Percentiles rank a stretch among this genome's conserved stretches.
These are phyloP conservation scores for Clarkia xantiana DNA, from an alignment of 345 rosid genomes.

Conservation along the genomic window DNA sequence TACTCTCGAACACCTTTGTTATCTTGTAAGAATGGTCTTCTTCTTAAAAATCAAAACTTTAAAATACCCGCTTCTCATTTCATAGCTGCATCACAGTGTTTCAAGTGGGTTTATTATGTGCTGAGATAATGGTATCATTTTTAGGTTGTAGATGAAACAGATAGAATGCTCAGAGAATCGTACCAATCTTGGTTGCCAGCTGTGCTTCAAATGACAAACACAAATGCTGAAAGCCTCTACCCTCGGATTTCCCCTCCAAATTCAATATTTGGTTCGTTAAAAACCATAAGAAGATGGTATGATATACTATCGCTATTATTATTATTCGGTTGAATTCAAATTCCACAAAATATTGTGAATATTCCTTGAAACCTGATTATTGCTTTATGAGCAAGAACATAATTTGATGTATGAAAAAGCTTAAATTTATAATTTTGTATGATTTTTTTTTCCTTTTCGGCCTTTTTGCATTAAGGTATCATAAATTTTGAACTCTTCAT, in stretches of 20 bases:
- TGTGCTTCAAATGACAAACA: slow-evolving; percentile 49
- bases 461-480: not conserved
- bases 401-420: too few relatives aligned
- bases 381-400: too few relatives aligned
- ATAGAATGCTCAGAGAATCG: slow-evolving; percentile 81
- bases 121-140: slow-evolving; percentile 5
- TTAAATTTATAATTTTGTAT: too few relatives aligned
- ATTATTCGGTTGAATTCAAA: too few relatives aligned
- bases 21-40: slow-evolving; percentile 48
- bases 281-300: slow-evolving; percentile 71
- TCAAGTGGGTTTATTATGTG: not conserved
- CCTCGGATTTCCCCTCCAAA: slow-evolving; percentile 17
- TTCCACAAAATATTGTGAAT: too few relatives aligned
- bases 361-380: too few relatives aligned
- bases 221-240: slow-evolving; percentile 22
- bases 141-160: slow-evolving; percentile 97
- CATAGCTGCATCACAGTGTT: too few relatives aligned
- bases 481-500: slow-evolving; percentile 2
- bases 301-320: slow-evolving; percentile 14
- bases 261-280: slow-evolving; percentile 45
- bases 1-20: slow-evolving; percentile 84
- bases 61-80: not conserved
- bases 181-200: slow-evolving; percentile 95
- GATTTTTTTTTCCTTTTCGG: not conserved
- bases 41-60: slow-evolving; percentile 1